These are phyloP conservation scores for Sanghuangporus sanghuang DNA, from an alignment of 1,284 basidiomycete species.

Conservation along the genomic window DNA sequence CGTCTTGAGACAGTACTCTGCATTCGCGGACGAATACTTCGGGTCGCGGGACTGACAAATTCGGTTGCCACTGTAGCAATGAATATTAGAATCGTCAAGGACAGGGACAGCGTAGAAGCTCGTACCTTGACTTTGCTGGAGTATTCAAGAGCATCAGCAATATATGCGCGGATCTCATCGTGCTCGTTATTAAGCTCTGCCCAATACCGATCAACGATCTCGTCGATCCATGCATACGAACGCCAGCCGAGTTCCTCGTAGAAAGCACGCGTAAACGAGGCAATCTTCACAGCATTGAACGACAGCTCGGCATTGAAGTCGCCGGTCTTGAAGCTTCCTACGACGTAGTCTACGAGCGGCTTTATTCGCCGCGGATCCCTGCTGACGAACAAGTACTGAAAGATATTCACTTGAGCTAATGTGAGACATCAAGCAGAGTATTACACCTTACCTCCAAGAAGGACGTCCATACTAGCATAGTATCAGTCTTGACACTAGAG, in stretches of 20 bases:
- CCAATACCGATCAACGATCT: conserved; percentile 67
- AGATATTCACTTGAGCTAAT: conserved; percentile 5
- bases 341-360: conserved; percentile 71
- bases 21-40: conserved; percentile 73
- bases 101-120: neutral
- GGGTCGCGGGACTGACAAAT: conserved; percentile 63
- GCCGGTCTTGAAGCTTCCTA: conserved; percentile 53
- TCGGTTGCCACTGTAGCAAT: conserved; percentile 50
- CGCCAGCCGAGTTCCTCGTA: conserved; percentile 76
- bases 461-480: conserved; percentile 60
- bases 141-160: conserved; percentile 71
- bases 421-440: neutral
- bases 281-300: conserved; percentile 61
- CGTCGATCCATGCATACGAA: conserved; percentile 72
- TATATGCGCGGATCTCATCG: conserved; percentile 72
- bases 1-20: conserved; percentile 46
- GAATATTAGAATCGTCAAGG: neutral
- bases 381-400: conserved; percentile 67
- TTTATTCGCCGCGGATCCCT: conserved; percentile 83
- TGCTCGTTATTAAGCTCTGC: conserved; percentile 70
- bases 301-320: conserved; percentile 76
- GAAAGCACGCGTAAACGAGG: conserved; percentile 58
- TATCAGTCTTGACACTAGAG: conserved; percentile 61
- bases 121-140: conserved; percentile 68
- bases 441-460: conserved; percentile 54